Conservation (phyloP, 768 basidiomycete genomes). For the Mycena olivaceomarginata region DNA sequence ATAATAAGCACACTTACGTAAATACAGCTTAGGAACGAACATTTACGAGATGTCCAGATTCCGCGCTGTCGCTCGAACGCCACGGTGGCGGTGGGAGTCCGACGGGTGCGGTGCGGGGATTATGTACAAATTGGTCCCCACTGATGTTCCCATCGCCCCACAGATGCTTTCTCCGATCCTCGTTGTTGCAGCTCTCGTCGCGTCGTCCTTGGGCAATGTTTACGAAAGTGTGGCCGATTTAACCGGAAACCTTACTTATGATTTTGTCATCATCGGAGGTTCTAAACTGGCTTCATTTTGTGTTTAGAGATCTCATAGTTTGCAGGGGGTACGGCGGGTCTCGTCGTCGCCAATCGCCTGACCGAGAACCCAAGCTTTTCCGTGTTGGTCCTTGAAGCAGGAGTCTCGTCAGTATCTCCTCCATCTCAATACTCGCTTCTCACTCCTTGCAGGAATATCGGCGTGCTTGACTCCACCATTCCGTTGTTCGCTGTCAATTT, state of each 20-base stretch:
- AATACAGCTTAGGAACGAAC: too few species aligned
- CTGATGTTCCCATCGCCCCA: not conserved
- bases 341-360: too few species aligned
- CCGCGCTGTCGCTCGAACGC: too few species aligned
- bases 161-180: slow-evolving; percentile 8
- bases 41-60: too few species aligned
- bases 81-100: too few species aligned
- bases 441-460: slow-evolving; percentile 8
- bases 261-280: slow-evolving; percentile 20
- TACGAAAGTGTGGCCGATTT: slow-evolving; percentile 3
- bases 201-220: not conserved
- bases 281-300: not conserved
- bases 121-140: too few species aligned
- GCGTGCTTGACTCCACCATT: slow-evolving; percentile 14
- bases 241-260: slow-evolving; percentile 6
- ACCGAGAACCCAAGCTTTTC: too few species aligned
- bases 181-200: not conserved
- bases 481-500: slow-evolving; percentile 12
- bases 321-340: not conserved
- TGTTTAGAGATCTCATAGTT: too few species aligned
- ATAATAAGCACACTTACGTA: too few species aligned
- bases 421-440: not conserved
- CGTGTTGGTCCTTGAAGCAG: too few species aligned
- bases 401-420: too few species aligned
- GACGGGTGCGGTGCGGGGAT: too few species aligned